phyloP scores from a whole-genome alignment of 441 rosid species.

The Breynia disticha region DNA sequence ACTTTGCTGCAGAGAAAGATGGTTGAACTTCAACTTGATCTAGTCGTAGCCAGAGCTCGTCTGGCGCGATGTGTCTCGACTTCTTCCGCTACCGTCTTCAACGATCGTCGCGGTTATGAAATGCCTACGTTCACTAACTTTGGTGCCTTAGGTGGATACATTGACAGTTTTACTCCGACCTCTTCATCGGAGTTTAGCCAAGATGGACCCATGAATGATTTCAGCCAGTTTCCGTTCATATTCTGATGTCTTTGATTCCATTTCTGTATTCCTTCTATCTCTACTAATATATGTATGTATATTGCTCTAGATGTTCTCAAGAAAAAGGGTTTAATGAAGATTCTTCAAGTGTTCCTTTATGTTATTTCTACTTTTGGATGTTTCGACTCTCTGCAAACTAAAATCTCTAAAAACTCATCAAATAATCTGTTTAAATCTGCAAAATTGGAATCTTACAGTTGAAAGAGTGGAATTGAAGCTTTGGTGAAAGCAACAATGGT shows the following conservation, averaged over 20 bases:
- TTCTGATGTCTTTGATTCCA: conserved; percentile 13
- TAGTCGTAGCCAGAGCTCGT: conserved; percentile 65
- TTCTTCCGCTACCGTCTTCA: conserved; percentile 11
- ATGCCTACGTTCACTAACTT: conserved; percentile 16
- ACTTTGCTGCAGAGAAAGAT: conserved; percentile 62
- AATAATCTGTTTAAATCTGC: no score
- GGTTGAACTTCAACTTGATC: conserved; percentile 72
- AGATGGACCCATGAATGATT: conserved; percentile 34
- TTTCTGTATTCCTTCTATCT: no score
- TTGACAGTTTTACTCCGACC: conserved; percentile 37
- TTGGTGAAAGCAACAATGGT: neutral
- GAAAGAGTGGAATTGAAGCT: neutral
- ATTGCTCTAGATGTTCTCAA: no score
- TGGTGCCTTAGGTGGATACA: conserved; percentile 36
- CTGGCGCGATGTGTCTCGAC: conserved; percentile 41
- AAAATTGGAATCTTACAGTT: no score
- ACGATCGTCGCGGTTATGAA: conserved; percentile 11
- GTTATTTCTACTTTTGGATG: no score
- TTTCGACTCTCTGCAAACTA: no score
- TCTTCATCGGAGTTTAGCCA: conserved; percentile 26
- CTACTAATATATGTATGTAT: neutral
- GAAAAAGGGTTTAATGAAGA: no score
- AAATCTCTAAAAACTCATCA: no score
- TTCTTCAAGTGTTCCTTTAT: no score
- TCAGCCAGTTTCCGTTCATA: conserved; percentile 38